Conservation (phyloP, 2,329 filamentous ascomycete genomes). For the Cryphonectria japonica region DNA sequence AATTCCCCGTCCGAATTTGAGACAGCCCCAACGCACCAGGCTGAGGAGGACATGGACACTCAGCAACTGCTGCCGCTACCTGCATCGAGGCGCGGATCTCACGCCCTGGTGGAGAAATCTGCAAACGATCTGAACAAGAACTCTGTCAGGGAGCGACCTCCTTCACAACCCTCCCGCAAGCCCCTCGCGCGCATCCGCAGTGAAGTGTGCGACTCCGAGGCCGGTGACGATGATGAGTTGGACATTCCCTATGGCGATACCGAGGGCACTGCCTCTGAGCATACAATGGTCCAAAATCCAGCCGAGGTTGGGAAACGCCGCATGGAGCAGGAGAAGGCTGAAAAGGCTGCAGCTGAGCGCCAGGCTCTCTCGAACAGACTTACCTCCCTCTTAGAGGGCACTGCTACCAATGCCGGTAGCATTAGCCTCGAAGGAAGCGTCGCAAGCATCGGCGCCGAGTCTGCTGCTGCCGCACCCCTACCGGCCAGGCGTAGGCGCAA, state of each 20-base stretch:
- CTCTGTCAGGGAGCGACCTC: slow-evolving; percentile 38
- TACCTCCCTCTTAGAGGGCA: slow-evolving; percentile 45
- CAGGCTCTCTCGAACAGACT: slow-evolving; percentile 48
- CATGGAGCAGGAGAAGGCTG: slow-evolving; percentile 28
- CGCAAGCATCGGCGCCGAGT: slow-evolving; percentile 6
- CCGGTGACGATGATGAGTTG: slow-evolving; percentile 30
- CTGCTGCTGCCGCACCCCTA: slow-evolving; percentile 26
- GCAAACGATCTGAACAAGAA: slow-evolving; percentile 48
- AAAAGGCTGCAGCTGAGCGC: slow-evolving; percentile 40
- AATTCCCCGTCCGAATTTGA: slow-evolving; percentile 34
- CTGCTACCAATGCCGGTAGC: slow-evolving; percentile 26
- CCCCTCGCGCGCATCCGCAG: slow-evolving; percentile 41
- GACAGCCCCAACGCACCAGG: slow-evolving; percentile 40
- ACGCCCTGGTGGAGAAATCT: slow-evolving; percentile 47
- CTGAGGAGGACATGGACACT: neutral
- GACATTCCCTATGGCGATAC: slow-evolving; percentile 19
- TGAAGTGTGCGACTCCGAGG: slow-evolving; percentile 46
- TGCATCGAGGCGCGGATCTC: slow-evolving; percentile 36
- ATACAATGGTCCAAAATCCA: slow-evolving; percentile 8
- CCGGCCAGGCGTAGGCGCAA: slow-evolving; percentile 47
- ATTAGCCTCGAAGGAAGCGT: slow-evolving; percentile 3
- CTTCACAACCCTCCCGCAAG: slow-evolving; percentile 22
- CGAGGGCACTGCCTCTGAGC: slow-evolving; percentile 12
- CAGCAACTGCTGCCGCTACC: slow-evolving; percentile 28
- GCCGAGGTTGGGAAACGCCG: slow-evolving; percentile 22